Base-by-base conservation (phyloP, 75 land plant genomes). In the Larix kaempferi region DNA sequence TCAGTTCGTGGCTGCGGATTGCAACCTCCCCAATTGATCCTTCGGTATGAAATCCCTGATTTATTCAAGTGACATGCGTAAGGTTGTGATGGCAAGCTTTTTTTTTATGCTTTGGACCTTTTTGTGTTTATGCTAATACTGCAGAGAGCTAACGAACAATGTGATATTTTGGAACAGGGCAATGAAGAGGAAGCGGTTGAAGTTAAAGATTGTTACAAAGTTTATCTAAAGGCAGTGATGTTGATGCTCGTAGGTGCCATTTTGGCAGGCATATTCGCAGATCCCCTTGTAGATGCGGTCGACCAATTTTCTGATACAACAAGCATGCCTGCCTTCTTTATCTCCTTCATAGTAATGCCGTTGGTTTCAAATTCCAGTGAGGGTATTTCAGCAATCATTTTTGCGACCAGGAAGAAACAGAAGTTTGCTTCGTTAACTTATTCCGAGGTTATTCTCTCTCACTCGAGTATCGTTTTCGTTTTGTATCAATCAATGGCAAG, bases 341-440 rank as follows among this genome's bases (percentile, higher is more conserved):
- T 96, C 58, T 92, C 99, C 37, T 96, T 96, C 67, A 88, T 96
- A 66, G 91, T 85, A 26, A 80, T 96, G 76, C 95, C 98, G 33
- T 29, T 29, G 33, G 33, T 29, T 29, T 29, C 33, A 29, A 29
- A 29, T n/a, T n/a, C 95, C 37, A 94, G 95, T 78, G 93, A 94
- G 72, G 93, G 92, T 10, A 87, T 96, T 19, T 92, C 99, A 13
- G 94, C 95, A 17, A 61, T 96, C 58, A 87, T 94, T 71, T 94
- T 94, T 74, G 90, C 95, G 13, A 81, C 81, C 71, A 77, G 87
- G 15, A 91, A 92, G 82, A 91, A 80, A 80, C 55, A 71, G 55
- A 82, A 74, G 64, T 89, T 88, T 60, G 77, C 94, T 49, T 94
- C 99, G 14, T 85, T 96, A 76, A 91, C 99, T 59, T 94, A 88